Base-by-base conservation (phyloP, 2,329 filamentous ascomycete species). In the Tolypocladium tropicale region DNA sequence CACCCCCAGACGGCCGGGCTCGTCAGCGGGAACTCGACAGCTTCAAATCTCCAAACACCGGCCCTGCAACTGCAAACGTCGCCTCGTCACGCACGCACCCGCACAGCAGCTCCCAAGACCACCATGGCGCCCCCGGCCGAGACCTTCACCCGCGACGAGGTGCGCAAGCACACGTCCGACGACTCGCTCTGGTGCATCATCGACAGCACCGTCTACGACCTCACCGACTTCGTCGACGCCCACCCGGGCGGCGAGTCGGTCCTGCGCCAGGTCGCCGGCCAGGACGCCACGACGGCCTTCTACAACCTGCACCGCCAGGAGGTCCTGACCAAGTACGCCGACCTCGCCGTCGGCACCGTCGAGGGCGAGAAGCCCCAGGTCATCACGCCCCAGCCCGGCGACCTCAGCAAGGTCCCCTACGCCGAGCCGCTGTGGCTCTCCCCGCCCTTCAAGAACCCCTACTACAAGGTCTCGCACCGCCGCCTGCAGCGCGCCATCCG, bases 301-400 rank as follows among this genome's bases (percentile, higher is more conserved):
- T 95, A 95, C 81, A 95, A 95, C 76, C 84, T 96, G 54, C 91
- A 96, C 74, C 80, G 90, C 30, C 90, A 95, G 63, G 90, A 95
- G 72, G 89, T 95, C n/a, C 80, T 95, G 12, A 76, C 84, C 58
- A 91, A 91, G 70, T 95, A 95, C 77, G 74, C 79, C 51, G 78
- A 82, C 64, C 80, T 95, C 21, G 86, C 82, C 71, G 80, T 95
- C 63, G 90, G 90, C 65, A 88, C 83, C 16, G 70, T 95, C 67
- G 76, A 83, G 62, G 87, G 83, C 71, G 89, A 95, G 76, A 85
- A 79, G 65, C 80, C 89, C 23, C 82, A 90, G 67, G 82, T 94
- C 63, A 78, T 91, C 60, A 82, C 84, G 23, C 83, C 82, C 1
- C 72, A 84, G 65, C 76, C 83, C 11, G 90, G 90, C 62, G 88